A percentile compares a stretch with the other conserved stretches of the same genome.
Evolutionary conservation across 2,329 filamentous ascomycete species (phyloP).

Genomic region (Ophiostoma himal-ulmi): DNA sequence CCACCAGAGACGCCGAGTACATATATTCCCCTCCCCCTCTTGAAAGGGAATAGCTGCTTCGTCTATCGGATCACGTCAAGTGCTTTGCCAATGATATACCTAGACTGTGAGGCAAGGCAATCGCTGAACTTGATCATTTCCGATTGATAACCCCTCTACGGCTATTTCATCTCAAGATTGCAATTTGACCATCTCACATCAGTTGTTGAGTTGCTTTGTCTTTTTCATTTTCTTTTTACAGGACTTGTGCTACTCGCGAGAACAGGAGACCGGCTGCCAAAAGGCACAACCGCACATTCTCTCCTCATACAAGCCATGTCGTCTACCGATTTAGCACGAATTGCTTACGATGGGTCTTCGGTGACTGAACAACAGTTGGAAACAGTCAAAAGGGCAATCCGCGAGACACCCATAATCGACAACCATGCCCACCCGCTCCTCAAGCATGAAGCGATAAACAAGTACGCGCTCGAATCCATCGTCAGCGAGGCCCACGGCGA

Average conservation of each 20-base stretch:
- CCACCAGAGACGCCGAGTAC: neutral
- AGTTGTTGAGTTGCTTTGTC: neutral
- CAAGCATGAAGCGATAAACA: conserved; percentile 42
- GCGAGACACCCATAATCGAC: conserved; percentile 61
- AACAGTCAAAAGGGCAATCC: conserved; percentile 39
- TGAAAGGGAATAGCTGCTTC: neutral
- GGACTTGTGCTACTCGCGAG: too few species aligned
- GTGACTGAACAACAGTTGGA: conserved; percentile 2
- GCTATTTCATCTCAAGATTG: neutral
- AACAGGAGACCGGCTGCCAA: neutral
- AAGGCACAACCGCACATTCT: neutral
- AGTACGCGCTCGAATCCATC: conserved; percentile 52
- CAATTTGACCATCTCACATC: neutral
- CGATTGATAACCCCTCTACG: neutral
- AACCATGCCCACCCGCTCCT: conserved; percentile 68
- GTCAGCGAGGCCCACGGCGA: conserved; percentile 66
- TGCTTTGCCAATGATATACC: neutral
- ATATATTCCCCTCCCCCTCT: neutral
- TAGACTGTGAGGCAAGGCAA: neutral
- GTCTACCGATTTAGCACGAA: neutral
- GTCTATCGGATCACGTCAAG: neutral
- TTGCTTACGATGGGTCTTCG: neutral
- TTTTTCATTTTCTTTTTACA: neutral
- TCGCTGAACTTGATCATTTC: neutral
- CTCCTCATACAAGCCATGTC: neutral